These are phyloP conservation scores for Nelumbo lutea DNA, from an alignment of 164 flowering plant species.

Conservation along the genomic window DNA sequence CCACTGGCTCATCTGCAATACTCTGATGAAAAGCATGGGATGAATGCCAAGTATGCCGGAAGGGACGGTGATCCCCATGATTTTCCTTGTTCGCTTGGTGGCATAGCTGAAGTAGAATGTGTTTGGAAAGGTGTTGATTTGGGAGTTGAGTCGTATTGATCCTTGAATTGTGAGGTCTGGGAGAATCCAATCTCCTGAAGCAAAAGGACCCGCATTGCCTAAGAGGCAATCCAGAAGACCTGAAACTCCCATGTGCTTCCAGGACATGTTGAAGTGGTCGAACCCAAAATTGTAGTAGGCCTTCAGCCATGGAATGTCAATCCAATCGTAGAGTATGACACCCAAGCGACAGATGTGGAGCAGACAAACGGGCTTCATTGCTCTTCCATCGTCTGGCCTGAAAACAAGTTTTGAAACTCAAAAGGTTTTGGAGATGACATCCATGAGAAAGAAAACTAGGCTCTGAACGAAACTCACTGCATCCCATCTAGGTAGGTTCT, in stretches of 20 bases:
- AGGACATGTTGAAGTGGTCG: slow-evolving; percentile 64
- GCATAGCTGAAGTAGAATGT: slow-evolving; percentile 98
- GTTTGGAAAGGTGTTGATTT: slow-evolving; percentile 65
- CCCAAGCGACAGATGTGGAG: slow-evolving; percentile 64
- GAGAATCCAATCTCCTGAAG: slow-evolving; percentile 76
- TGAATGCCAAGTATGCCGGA: slow-evolving; percentile 71
- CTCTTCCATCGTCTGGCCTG: slow-evolving; percentile 68
- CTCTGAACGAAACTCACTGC: slow-evolving; percentile 41
- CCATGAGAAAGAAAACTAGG: neutral
- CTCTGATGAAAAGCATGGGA: slow-evolving; percentile 78
- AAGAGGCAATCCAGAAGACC: slow-evolving; percentile 60
- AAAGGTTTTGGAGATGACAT: neutral
- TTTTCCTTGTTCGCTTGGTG: slow-evolving; percentile 66
- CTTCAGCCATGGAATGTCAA: slow-evolving; percentile 64
- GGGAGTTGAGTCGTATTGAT: slow-evolving; percentile 54
- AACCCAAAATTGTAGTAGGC: slow-evolving; percentile 72
- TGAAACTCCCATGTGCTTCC: slow-evolving; percentile 55
- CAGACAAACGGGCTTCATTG: slow-evolving; percentile 51
- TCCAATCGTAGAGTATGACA: slow-evolving; percentile 62
- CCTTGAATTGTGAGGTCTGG: slow-evolving; percentile 90
- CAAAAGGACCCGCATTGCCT: slow-evolving; percentile 69
- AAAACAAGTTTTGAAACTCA: neutral
- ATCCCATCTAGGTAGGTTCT: slow-evolving; percentile 77
- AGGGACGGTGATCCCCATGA: slow-evolving; percentile 75
- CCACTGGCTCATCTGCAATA: slow-evolving; percentile 91